Percentiles rank a stretch among this genome's conserved stretches.
Evolutionary conservation across 345 rosid genomes (phyloP).

Genomic region (Camelina neglecta): DNA sequence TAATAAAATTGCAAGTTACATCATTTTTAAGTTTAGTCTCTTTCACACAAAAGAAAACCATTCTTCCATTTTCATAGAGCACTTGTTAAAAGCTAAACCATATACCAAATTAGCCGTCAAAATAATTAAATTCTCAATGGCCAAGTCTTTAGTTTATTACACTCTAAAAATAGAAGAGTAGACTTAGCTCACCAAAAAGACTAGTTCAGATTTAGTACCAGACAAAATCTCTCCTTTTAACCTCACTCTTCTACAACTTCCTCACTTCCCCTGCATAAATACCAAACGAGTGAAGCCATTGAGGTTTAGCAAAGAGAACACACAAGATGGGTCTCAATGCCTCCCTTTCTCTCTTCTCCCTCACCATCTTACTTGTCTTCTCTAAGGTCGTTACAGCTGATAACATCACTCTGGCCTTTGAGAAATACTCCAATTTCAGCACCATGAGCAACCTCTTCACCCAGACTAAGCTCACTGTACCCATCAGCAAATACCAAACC

Average conservation of each 20-base stretch:
- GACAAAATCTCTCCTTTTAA: conserved; percentile 37
- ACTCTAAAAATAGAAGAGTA: conserved; percentile 40
- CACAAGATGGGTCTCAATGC: conserved; percentile 44
- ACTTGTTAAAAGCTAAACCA: conserved; percentile 1
- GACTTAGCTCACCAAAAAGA: conserved; percentile 37
- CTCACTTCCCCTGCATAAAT: conserved; percentile 37
- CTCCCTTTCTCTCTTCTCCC: conserved; percentile 33
- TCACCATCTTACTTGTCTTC: conserved; percentile 38
- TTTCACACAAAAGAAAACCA: background rate
- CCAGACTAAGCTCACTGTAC: conserved; percentile 43
- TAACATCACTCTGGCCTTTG: conserved; percentile 52
- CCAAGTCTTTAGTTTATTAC: conserved; percentile 34
- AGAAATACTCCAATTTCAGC: conserved; percentile 47
- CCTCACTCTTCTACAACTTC: conserved; percentile 27
- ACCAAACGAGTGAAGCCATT: conserved; percentile 29
- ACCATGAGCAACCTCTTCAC: conserved; percentile 50
- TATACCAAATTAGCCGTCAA: conserved; percentile 20
- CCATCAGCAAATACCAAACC: conserved; percentile 50
- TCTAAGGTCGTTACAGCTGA: conserved; percentile 43
- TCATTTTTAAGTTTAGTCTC: background rate
- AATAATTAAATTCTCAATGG: conserved; percentile 16
- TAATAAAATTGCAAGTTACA: background rate
- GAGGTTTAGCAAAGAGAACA: conserved; percentile 31
- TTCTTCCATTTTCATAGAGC: background rate
- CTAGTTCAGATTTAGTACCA: conserved; percentile 32